Evolutionary conservation across 2,329 filamentous ascomycete genomes (phyloP), one percentile per base, ranked within the genome.

Genomic region (Fusarium sp.): DNA sequence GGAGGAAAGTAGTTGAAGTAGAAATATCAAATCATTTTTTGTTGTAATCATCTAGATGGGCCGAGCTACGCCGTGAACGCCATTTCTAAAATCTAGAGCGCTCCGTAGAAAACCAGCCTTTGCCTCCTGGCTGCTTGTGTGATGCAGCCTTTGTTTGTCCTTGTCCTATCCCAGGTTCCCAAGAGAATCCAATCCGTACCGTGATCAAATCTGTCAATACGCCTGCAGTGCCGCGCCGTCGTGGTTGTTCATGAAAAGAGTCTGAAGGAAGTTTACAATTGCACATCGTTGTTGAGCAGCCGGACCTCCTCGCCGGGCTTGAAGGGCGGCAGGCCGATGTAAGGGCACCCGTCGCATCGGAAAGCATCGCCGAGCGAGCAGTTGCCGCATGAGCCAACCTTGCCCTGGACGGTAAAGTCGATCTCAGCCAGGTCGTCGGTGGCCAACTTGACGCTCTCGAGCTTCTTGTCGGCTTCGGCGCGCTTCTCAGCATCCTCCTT

Each of bases 381-480:
- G 81, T 95, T 97, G 27, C 93, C 93, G 79, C 96, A 99, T 16
- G 92, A 96, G 59, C 96, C 95, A 6, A 95, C 92, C 83, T 97
- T 98, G 73, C 96, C 96, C 80, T 97, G 87, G n/a, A 98, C 93
- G 0, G 96, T 99, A 77, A 99, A 98, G 80, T 99, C 96, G 8
- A 98, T 86, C 80, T 98, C 95, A 56, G 78, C 77, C 50, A 99
- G 82, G 77, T 99, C 96, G 74, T 93, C 90, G 1, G 88, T 83
- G 54, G 86, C 88, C 56, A 97, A 84, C 80, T 91, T 92, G 67
- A 93, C 83, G 18, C 89, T 85, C 54, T 86, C 87, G 50, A 97
- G 85, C 79, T 91, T 91, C 58, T 77, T 77, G 61, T 82, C 78
- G 63, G 93, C 84, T n/a, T 89, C 84, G 76, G 89, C 87, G 51